Evolutionary conservation across 352 stramenopile species (phyloP).

Genomic region (Globisporangium spinosum): DNA sequence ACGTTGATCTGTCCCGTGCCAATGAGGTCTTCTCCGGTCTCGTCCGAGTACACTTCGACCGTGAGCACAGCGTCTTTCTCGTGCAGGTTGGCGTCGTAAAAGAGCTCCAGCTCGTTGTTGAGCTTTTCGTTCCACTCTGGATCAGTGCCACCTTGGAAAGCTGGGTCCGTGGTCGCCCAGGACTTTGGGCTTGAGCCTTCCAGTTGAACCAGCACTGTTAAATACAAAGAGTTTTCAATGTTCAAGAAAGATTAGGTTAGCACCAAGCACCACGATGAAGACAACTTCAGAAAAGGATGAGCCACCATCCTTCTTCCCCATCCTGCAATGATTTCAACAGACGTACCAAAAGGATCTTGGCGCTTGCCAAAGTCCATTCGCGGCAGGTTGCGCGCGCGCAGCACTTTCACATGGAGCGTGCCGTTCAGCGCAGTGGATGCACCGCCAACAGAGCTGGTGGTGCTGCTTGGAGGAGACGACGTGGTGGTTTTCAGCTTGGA

Average conservation of each 20-base stretch:
- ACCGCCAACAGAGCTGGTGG: not conserved
- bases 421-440: conserved; percentile 28
- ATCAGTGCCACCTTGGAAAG: conserved; percentile 50
- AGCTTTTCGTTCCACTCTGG: conserved; percentile 62
- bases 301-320: conserved; percentile 1
- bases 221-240: not conserved
- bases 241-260: not conserved
- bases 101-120: conserved; percentile 84
- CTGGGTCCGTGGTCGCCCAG: conserved; percentile 62
- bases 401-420: conserved; percentile 74
- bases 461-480: not conserved
- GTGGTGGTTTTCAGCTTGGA: conserved; percentile 8
- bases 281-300: not conserved
- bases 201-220: conserved; percentile 62
- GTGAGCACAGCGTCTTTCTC: conserved; percentile 49
- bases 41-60: conserved; percentile 69
- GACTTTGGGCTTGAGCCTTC: conserved; percentile 59
- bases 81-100: conserved; percentile 56
- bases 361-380: conserved; percentile 81
- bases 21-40: conserved; percentile 70
- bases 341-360: conserved; percentile 69
- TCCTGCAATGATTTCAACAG: not conserved
- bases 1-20: conserved; percentile 64
- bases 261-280: conserved; percentile 7
- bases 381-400: conserved; percentile 54